phyloP scores from a whole-genome alignment of 108 stramenopile genomes.

The Skeletonema menzelii region DNA sequence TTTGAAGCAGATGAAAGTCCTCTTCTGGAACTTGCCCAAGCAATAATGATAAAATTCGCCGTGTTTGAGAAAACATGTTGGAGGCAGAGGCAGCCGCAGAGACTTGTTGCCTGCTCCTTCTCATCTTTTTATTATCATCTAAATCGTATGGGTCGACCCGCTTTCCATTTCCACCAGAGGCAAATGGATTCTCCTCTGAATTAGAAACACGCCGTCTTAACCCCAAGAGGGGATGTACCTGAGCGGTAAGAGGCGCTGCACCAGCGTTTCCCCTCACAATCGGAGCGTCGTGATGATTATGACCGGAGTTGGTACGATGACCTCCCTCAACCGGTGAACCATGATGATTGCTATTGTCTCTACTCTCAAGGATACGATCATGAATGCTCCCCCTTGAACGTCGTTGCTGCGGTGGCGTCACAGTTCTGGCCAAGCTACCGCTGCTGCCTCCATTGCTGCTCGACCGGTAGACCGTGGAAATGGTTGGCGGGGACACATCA shows the following conservation, averaged over 20 bases:
- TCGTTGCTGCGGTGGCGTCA: background rate
- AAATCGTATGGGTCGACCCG: slow-evolving; percentile 5
- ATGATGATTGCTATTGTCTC: background rate
- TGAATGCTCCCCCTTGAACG: slow-evolving; percentile 3
- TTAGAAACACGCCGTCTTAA: background rate
- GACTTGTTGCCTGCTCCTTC: slow-evolving; percentile 2
- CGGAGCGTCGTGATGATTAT: background rate
- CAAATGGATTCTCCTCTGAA: background rate
- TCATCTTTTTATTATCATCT: slow-evolving; percentile 1
- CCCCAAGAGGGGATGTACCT: slow-evolving; percentile 33
- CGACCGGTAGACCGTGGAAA: background rate
- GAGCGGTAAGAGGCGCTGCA: slow-evolving; percentile 25
- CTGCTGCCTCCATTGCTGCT: background rate
- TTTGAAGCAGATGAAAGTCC: slow-evolving; percentile 5
- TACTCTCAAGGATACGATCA: slow-evolving; percentile 10
- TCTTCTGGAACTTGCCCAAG: slow-evolving; percentile 26
- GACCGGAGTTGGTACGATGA: slow-evolving; percentile 6
- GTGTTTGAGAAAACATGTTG: slow-evolving; percentile 6
- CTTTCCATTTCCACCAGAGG: background rate
- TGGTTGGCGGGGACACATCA: background rate
- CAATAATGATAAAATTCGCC: slow-evolving; percentile 20
- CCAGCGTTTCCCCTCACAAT: slow-evolving; percentile 15
- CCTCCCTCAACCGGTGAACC: background rate
- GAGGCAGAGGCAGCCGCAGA: background rate
- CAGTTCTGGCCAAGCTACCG: background rate